Evolutionary conservation across 495 filamentous ascomycete genomes (phyloP), one percentile per base, ranked within the genome.

Genomic region (Parmelia sp.): DNA sequence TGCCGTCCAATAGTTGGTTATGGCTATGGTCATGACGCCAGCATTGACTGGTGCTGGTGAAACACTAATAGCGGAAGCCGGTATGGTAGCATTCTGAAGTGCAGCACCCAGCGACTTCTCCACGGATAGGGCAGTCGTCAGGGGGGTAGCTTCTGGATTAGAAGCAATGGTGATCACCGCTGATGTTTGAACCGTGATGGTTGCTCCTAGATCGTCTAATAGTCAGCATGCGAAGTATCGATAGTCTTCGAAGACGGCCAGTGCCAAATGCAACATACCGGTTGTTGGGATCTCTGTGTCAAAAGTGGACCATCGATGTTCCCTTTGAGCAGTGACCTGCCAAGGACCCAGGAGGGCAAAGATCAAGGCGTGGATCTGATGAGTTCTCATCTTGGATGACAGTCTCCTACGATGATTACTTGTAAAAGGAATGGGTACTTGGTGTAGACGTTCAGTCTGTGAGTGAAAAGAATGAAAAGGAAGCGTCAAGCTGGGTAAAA

Each of bases 1-100:
- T 10, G 53, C 40, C 42, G 59, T 12, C 42, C 56, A 66, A 29
- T 66, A 45, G 33, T 66, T 66, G n/a, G 19, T 31, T 35, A 66
- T 66, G 23, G 37, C 49, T 10, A 62, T 49, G 11, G 59, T 62
- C 65, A 66, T 63, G 23, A 66, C 65, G 15, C 59, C 65, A 12
- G 55, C 40, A 17, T 23, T 44, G 27, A 44, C 60, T 39, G 65
- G 59, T 58, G 51, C 51, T 39, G 62, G 55, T n/a, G 62, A 33
- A 49, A 57, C 40, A 37, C 55, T 64, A 44, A 64, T n/a, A 17
- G 9, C 31, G 10, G 62, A 36, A 25, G 62, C 55, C n/a, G 62
- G 56, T 8, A 59, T 35, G n/a, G 62, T 51, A 4, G 62, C 62
- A 15, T 56, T 39, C 2, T 45, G 10, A n/a, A 58, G 56, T 29